Percentiles rank a stretch among this genome's conserved stretches.
phyloP scores from a whole-genome alignment of 176 grass and related monocot species.

The Carex littledalei region DNA sequence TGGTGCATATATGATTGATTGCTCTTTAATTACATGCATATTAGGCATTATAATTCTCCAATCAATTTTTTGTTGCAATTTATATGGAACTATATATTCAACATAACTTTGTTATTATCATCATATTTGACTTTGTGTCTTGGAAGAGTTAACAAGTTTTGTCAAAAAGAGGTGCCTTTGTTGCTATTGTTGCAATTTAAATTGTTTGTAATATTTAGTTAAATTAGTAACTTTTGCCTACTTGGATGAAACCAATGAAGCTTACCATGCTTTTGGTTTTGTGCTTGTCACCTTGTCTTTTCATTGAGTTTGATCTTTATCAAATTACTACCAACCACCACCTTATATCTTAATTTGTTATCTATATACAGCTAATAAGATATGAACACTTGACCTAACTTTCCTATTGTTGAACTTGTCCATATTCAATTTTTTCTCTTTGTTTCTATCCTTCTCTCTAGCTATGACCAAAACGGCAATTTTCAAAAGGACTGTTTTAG shows the following conservation, averaged over 20 bases:
- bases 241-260: not conserved
- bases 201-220: not conserved
- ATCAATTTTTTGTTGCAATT: not conserved
- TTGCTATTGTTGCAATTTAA: not conserved
- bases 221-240: not conserved
- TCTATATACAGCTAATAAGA: not conserved
- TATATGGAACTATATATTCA: not conserved
- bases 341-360: not conserved
- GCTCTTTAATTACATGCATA: not conserved
- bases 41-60: not conserved
- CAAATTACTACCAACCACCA: not conserved
- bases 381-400: not conserved
- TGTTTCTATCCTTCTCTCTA: not conserved
- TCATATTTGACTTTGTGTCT: too few relatives aligned
- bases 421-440: not conserved
- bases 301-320: not conserved
- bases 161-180: not conserved
- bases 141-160: not conserved
- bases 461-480: not conserved
- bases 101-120: not conserved
- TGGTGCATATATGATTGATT: not conserved
- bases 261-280: not conserved
- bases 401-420: constrained; percentile 1
- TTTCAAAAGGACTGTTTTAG: not conserved
- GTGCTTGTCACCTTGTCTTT: not conserved